phyloP scores from a whole-genome alignment of 352 stramenopile species.

The Pythium myriotylum region DNA sequence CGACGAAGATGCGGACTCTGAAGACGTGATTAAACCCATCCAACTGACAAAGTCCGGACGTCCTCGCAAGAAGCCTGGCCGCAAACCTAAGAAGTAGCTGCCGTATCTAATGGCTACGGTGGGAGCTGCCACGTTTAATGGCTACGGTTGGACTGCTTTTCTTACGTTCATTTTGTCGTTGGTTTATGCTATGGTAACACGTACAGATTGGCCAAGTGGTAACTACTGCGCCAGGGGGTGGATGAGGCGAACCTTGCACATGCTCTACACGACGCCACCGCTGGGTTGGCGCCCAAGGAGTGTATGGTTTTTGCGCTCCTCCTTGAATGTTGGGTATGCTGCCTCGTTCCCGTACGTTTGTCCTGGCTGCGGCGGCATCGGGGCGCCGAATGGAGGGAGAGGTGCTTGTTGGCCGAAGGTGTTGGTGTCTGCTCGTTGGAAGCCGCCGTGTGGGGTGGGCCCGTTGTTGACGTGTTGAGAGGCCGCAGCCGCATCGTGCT shows the following conservation, averaged over 20 bases:
- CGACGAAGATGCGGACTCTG: conserved; percentile 27
- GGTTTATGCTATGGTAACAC: conserved; percentile 19
- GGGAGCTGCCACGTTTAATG: background rate
- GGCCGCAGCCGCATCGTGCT: conserved; percentile 41
- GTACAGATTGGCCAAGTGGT: conserved; percentile 11
- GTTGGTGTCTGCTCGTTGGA: conserved; percentile 22
- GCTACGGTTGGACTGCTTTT: too few relatives aligned
- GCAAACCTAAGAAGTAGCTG: conserved; percentile 39
- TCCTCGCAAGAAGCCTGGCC: conserved; percentile 54
- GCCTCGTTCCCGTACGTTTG: conserved; percentile 39
- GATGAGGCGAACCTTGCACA: too few relatives aligned
- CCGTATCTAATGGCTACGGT: too few relatives aligned
- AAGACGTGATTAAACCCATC: conserved; percentile 12
- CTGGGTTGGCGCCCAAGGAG: conserved; percentile 63
- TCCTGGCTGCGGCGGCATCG: conserved; percentile 4
- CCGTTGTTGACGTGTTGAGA: conserved; percentile 28
- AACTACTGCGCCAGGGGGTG: background rate
- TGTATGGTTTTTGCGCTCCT: conserved; percentile 72
- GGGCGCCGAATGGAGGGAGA: too few relatives aligned
- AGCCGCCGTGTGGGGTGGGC: conserved; percentile 19
- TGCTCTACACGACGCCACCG: conserved; percentile 60
- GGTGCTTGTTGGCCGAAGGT: conserved; percentile 6
- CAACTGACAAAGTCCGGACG: conserved; percentile 46
- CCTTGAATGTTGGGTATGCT: conserved; percentile 64
- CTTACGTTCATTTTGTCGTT: conserved; percentile 12